Evolutionary conservation across 2,329 filamentous ascomycete species (phyloP).

Genomic region (Pyrenophora seminiperda): DNA sequence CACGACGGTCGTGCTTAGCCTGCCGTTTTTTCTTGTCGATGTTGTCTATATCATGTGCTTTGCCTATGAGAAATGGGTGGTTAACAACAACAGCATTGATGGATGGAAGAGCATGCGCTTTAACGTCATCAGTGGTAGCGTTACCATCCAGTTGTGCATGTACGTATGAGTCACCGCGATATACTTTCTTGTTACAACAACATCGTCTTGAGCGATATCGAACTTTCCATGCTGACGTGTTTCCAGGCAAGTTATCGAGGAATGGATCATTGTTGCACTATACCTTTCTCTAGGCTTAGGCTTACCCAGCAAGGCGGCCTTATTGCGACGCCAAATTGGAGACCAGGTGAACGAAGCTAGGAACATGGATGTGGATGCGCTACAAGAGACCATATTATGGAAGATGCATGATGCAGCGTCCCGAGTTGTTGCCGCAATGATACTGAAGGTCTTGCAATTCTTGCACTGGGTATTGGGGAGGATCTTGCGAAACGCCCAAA

Average conservation of each 20-base stretch:
- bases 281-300: conserved; percentile 41
- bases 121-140: conserved; percentile 45
- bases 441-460: conserved; percentile 41
- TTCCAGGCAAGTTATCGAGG: conserved; percentile 44
- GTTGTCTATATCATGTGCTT: conserved; percentile 49
- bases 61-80: conserved; percentile 36
- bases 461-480: conserved; percentile 44
- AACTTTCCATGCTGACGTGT: neutral
- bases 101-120: conserved; percentile 30
- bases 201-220: neutral
- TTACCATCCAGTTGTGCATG: conserved; percentile 46
- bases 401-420: conserved; percentile 39
- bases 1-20: conserved; percentile 43
- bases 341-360: conserved; percentile 33
- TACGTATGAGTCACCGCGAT: conserved; percentile 21
- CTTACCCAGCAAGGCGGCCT: conserved; percentile 39
- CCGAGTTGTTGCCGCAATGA: conserved; percentile 35
- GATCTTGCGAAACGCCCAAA: conserved; percentile 30
- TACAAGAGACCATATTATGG: conserved; percentile 41
- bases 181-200: neutral
- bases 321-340: conserved; percentile 35
- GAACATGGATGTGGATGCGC: conserved; percentile 34
- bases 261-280: conserved; percentile 41
- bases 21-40: conserved; percentile 45
- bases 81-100: conserved; percentile 7